phyloP scores from a whole-genome alignment of 2,329 filamentous ascomycete genomes.

The Herpotrichia juniperi region DNA sequence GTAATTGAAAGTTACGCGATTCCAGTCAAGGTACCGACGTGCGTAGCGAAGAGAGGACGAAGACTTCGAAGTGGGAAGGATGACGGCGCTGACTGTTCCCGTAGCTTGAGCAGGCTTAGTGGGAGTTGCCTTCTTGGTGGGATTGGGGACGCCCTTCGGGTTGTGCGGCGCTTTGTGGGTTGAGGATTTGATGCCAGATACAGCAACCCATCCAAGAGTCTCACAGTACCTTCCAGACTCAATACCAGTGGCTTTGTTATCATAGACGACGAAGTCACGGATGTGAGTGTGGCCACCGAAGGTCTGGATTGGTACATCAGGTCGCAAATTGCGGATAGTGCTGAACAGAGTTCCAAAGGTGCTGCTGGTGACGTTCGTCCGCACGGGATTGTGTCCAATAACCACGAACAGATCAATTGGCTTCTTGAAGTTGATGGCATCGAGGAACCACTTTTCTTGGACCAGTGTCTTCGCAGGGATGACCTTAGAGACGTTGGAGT shows the following conservation, averaged over 20 bases:
- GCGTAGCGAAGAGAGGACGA: conserved; percentile 54
- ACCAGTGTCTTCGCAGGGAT: conserved; percentile 60
- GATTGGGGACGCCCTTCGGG: conserved; percentile 52
- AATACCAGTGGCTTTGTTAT: conserved; percentile 65
- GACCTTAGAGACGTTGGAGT: conserved; percentile 66
- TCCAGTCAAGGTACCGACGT: conserved; percentile 72
- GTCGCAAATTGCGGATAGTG: conserved; percentile 63
- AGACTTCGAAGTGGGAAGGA: conserved; percentile 41
- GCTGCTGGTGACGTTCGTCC: conserved; percentile 52
- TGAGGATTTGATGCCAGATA: conserved; percentile 62
- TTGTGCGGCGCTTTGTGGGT: conserved; percentile 53
- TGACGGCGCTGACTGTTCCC: conserved; percentile 34
- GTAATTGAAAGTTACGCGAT: conserved; percentile 68
- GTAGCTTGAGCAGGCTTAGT: conserved; percentile 39
- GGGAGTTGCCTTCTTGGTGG: conserved; percentile 42
- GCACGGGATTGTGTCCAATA: conserved; percentile 67
- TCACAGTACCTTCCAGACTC: conserved; percentile 72
- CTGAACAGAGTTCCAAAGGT: conserved; percentile 59
- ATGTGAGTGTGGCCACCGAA: conserved; percentile 71
- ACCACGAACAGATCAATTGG: conserved; percentile 69
- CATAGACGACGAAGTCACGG: conserved; percentile 69
- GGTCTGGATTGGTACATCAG: conserved; percentile 66
- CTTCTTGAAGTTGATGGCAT: conserved; percentile 60
- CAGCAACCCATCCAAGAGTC: conserved; percentile 70
- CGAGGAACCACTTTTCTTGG: conserved; percentile 64